Conservation (phyloP, 78 protist species). For the Blattamonas nauphoetae region DNA sequence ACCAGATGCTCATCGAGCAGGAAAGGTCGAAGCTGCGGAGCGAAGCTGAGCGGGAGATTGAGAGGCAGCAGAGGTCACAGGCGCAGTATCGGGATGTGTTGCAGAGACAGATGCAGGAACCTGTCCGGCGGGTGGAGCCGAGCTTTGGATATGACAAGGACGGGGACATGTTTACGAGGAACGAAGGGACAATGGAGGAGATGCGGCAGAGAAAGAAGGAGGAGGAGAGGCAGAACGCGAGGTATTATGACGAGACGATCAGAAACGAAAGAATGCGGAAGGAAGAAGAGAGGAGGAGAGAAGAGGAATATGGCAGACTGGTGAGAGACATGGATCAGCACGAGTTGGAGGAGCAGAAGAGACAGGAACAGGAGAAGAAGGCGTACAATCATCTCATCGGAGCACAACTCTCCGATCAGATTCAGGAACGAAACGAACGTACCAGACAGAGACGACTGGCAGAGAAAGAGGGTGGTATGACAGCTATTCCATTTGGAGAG, state of each 20-base stretch:
- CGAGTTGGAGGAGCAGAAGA: background rate
- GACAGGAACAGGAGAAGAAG: background rate
- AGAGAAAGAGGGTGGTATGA: too few relatives aligned
- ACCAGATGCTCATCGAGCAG: background rate
- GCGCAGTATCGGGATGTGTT: background rate
- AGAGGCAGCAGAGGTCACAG: background rate
- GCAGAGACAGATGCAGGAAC: background rate
- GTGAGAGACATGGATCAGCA: background rate
- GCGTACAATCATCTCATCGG: background rate
- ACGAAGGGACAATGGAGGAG: background rate
- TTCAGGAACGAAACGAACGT: background rate
- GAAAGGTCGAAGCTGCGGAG: background rate
- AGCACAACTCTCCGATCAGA: background rate
- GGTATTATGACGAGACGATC: background rate
- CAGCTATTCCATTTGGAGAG: too few relatives aligned
- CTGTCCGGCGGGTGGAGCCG: background rate
- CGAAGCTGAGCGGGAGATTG: constrained; percentile 2
- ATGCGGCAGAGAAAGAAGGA: background rate
- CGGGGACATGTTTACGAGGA: background rate
- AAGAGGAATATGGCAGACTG: background rate
- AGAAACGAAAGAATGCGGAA: background rate
- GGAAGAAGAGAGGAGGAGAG: background rate
- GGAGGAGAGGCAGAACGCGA: background rate
- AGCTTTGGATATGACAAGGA: background rate
- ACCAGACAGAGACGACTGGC: too few relatives aligned